These are phyloP conservation scores for Skeletonema costatum DNA, from an alignment of 108 stramenopile species.

Conservation along the genomic window DNA sequence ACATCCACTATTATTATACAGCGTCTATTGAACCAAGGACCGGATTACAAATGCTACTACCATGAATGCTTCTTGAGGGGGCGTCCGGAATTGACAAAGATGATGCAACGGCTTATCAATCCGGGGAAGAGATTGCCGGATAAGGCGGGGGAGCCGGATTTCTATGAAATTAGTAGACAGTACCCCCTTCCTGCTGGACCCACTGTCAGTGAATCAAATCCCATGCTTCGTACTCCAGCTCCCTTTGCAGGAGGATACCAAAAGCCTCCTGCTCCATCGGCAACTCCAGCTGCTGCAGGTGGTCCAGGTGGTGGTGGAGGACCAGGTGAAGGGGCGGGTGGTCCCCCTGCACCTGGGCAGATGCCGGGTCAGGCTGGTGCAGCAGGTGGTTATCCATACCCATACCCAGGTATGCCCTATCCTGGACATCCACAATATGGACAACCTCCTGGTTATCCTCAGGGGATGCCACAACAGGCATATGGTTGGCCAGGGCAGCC, in stretches of 20 bases:
- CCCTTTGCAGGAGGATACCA: not conserved
- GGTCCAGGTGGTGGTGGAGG: not conserved
- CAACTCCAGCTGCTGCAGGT: not conserved
- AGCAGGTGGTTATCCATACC: conserved; percentile 1
- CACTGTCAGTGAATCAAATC: not conserved
- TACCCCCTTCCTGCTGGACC: conserved; percentile 8
- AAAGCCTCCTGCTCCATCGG: not conserved
- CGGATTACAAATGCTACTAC: conserved; percentile 45
- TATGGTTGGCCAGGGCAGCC: not conserved
- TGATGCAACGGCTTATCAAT: conserved; percentile 33
- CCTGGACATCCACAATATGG: not conserved
- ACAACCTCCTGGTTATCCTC: not conserved
- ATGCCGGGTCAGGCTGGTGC: not conserved
- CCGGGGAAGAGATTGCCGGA: conserved; percentile 33
- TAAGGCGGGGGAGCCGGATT: conserved; percentile 8
- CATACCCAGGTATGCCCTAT: not conserved
- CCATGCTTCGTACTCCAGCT: not conserved
- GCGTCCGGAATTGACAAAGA: conserved; percentile 32
- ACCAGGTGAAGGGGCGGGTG: not conserved
- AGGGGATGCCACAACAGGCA: not conserved
- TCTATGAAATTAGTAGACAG: conserved; percentile 25
- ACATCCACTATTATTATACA: not conserved
- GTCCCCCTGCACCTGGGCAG: not conserved
- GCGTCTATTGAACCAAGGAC: conserved; percentile 25
- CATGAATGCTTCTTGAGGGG: conserved; percentile 52